Percentiles rank a stretch among this genome's conserved stretches.
phyloP scores from a whole-genome alignment of 2,329 filamentous ascomycete genomes.

The Dactylellina cionopaga region DNA sequence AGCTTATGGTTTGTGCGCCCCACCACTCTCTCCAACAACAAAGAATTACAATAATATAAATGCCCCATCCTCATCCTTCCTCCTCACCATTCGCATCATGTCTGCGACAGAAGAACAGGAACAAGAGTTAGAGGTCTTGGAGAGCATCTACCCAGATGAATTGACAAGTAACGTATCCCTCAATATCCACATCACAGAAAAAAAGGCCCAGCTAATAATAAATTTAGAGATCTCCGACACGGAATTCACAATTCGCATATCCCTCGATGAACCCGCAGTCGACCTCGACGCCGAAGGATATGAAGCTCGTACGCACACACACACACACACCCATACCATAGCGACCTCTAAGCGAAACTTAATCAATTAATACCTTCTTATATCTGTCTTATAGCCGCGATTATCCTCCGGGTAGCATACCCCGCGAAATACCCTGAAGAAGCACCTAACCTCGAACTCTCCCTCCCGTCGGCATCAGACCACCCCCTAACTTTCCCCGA shows the following conservation, averaged over 20 bases:
- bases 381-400: constrained; percentile 65
- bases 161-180: constrained; percentile 75
- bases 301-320: constrained; percentile 66
- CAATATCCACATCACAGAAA: background rate
- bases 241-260: constrained; percentile 85
- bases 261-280: constrained; percentile 78
- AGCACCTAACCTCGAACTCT: constrained; percentile 82
- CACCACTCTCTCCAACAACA: constrained; percentile 4
- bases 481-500: constrained; percentile 79
- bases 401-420: constrained; percentile 87
- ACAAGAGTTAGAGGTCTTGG: constrained; percentile 96
- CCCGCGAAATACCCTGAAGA: constrained; percentile 91
- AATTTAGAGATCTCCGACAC: constrained; percentile 83
- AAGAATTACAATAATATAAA: background rate
- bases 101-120: constrained; percentile 75
- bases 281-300: constrained; percentile 67
- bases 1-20: constrained; percentile 31
- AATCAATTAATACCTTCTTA: background rate
- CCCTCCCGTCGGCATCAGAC: constrained; percentile 70
- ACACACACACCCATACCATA: background rate
- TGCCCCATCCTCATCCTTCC: background rate
- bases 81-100: constrained; percentile 20
- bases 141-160: constrained; percentile 97
- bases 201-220: background rate
- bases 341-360: background rate